These are phyloP conservation scores for Pythium scleroteichum DNA, from an alignment of 352 stramenopile genomes.

Conservation along the genomic window DNA sequence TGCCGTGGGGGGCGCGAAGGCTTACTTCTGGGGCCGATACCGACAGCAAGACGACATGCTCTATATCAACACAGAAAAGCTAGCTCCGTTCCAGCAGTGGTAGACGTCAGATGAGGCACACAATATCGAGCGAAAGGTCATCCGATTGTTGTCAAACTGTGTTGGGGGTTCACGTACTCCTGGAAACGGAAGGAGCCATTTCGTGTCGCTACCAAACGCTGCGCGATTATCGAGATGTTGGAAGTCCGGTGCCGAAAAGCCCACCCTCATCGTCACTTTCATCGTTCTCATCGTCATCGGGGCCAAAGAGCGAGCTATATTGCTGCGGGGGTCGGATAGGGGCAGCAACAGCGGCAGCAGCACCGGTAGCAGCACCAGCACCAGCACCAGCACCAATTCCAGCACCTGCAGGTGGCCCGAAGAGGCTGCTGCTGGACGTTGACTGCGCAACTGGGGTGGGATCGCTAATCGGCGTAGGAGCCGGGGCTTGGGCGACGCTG, in stretches of 20 bases:
- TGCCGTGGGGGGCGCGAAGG: constrained; percentile 74
- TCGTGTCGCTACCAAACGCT: too few relatives aligned
- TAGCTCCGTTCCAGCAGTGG: constrained; percentile 81
- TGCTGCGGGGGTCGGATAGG: constrained; percentile 25
- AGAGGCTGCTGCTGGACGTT: constrained; percentile 21
- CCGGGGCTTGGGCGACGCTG: background rate
- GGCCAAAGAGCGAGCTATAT: constrained; percentile 68
- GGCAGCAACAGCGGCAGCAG: constrained; percentile 6
- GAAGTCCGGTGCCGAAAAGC: constrained; percentile 78
- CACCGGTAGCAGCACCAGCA: too few relatives aligned
- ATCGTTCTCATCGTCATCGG: constrained; percentile 53
- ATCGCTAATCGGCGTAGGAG: constrained; percentile 2
- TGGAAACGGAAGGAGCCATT: too few relatives aligned
- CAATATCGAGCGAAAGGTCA: too few relatives aligned
- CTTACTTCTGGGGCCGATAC: constrained; percentile 88
- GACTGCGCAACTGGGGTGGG: background rate
- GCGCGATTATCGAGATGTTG: constrained; percentile 52
- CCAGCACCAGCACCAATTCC: constrained; percentile 13
- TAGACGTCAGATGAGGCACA: constrained; percentile 27
- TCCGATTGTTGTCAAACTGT: too few relatives aligned
- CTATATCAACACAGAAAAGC: constrained; percentile 85
- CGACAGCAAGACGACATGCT: constrained; percentile 82
- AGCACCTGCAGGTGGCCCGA: constrained; percentile 23
- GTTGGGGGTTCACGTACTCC: too few relatives aligned
- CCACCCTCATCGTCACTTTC: constrained; percentile 80